These are phyloP conservation scores for Kodamaea arcana DNA, from an alignment of 1,139 yeast genomes.

Conservation along the genomic window DNA sequence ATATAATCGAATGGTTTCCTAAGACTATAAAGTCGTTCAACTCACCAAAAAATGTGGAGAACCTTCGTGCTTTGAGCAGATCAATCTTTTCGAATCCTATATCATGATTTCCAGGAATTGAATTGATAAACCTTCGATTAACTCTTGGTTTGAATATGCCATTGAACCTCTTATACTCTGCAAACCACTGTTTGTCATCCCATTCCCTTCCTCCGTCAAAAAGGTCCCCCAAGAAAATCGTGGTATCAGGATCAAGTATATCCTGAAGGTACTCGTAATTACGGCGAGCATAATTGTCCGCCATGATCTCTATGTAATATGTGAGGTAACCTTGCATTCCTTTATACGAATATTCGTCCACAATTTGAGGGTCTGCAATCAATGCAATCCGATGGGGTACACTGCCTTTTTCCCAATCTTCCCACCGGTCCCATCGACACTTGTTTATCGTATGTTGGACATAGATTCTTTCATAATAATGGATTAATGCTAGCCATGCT, in stretches of 20 bases:
- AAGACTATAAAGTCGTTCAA: conserved; percentile 49
- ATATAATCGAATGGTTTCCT: conserved; percentile 75
- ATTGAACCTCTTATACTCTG: conserved; percentile 69
- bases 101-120: conserved; percentile 93
- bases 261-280: conserved; percentile 65
- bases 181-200: conserved; percentile 59
- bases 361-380: conserved; percentile 89
- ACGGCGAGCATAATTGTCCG: conserved; percentile 76
- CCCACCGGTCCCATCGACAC: conserved; percentile 70
- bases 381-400: conserved; percentile 62
- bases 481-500: conserved; percentile 39
- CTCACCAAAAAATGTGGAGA: conserved; percentile 69
- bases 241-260: conserved; percentile 66
- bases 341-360: conserved; percentile 74
- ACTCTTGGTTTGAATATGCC: conserved; percentile 52
- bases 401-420: conserved; percentile 37
- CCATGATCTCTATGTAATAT: conserved; percentile 42
- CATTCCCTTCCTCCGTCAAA: conserved; percentile 96
- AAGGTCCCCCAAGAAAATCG: conserved; percentile 81
- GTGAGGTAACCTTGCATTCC: conserved; percentile 46
- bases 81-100: conserved; percentile 80
- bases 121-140: conserved; percentile 48
- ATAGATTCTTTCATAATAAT: conserved; percentile 58
- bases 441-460: conserved; percentile 43
- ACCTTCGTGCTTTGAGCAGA: conserved; percentile 53